Percentiles rank a stretch among this genome's conserved stretches.
Evolutionary conservation across 2,329 filamentous ascomycete species (phyloP).

Genomic region (Kalmusia sp.): DNA sequence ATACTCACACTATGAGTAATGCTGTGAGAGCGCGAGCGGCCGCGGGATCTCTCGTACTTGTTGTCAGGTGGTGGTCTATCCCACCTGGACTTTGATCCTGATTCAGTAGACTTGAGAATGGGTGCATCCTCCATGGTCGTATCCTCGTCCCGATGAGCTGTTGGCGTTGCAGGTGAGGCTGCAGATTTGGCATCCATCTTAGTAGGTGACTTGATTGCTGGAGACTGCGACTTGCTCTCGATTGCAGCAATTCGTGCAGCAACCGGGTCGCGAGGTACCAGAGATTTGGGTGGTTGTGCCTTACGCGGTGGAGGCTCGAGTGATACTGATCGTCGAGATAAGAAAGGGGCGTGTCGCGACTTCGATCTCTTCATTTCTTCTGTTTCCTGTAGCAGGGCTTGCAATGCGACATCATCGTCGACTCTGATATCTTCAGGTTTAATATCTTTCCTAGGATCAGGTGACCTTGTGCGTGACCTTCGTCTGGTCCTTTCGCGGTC

Average conservation of each 20-base stretch:
- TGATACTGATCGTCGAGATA: constrained; percentile 47
- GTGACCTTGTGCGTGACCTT: constrained; percentile 28
- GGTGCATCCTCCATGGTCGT: constrained; percentile 36
- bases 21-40: constrained; percentile 40
- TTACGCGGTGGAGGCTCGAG: constrained; percentile 48
- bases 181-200: constrained; percentile 27
- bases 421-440: constrained; percentile 46
- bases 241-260: constrained; percentile 36
- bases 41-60: constrained; percentile 29
- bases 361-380: constrained; percentile 49
- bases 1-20: constrained; percentile 27
- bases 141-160: constrained; percentile 28
- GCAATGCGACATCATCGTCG: constrained; percentile 45
- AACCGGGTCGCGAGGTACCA: constrained; percentile 44
- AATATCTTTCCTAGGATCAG: constrained; percentile 29
- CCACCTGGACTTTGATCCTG: constrained; percentile 28
- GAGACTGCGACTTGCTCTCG: constrained; percentile 36
- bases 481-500: constrained; percentile 41
- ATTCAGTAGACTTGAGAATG: constrained; percentile 23
- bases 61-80: constrained; percentile 33
- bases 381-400: constrained; percentile 44
- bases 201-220: constrained; percentile 29
- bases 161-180: constrained; percentile 23
- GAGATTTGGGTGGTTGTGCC: constrained; percentile 42
- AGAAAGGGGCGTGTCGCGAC: constrained; percentile 41